Base-by-base conservation (phyloP, 345 rosid genomes). In the rapeseed (Brassica napus) region DNA sequence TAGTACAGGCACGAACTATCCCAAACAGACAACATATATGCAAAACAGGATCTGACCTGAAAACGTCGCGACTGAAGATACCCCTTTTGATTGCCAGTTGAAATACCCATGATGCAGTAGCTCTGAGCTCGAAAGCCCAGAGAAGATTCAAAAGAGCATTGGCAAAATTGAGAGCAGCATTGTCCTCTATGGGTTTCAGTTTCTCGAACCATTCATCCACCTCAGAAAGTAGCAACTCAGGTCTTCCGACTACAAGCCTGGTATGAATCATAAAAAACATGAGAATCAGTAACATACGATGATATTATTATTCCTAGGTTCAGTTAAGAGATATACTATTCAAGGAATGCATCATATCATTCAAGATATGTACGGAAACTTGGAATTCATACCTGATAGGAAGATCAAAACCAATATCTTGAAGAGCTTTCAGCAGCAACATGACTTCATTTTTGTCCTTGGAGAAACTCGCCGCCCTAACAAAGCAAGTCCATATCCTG, bases 71-170 rank as follows among this genome's bases (percentile, higher is more conserved):
- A 63, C 75, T 85, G 84, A 90, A 92, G 76, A 94, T 91, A 68
- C 78, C 80, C 82, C 87, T 89, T 86, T 91, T 91, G 77, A 92
- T 75, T 73, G 97, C 97, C 85, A 91, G 69, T 34, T 87, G 97
- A 84, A 90, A 94, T 76, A 92, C 87, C 97, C 95, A 91, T 42
- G 94, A 91, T 31, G 98, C 98, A 79, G 94, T 89, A 69, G 95
- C 95, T 79, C 97, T 88, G 73, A 82, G 91, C 70, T 91, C 97
- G 86, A 92, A 94, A 55, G 97, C 95, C 98, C 98, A 94, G 66
- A 92, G 82, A 73, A 94, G 84, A 87, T 94, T 91, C 81, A 81
- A 89, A 80, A 94, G 83, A 65, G 97, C 92, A 80, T 94, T 94
- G 52, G 89, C 91, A 79, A 90, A 89, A 86, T 94, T 94, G 66